Percentiles rank a stretch among this genome's conserved stretches.
Evolutionary conservation across 495 filamentous ascomycete species (phyloP).

Genomic region (Apiosordaria backusii): DNA sequence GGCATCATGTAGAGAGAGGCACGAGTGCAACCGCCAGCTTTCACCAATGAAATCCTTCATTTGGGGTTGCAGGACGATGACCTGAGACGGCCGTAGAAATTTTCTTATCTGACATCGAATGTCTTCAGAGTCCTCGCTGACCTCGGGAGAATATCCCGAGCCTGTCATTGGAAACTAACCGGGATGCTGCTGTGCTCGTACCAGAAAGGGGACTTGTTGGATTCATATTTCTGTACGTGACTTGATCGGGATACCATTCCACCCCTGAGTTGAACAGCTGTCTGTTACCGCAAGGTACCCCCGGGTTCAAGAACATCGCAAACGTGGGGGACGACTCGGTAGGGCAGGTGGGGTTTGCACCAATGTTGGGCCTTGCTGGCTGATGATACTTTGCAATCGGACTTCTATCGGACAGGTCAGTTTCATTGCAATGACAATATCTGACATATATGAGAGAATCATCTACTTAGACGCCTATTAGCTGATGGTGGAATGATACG

Average conservation of each 20-base stretch:
- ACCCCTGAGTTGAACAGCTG: neutral
- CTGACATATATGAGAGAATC: neutral
- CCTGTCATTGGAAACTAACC: neutral
- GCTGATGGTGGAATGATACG: neutral
- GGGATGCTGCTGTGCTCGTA: neutral
- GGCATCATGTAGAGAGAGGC: neutral
- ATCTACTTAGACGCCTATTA: neutral
- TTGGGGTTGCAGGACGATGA: neutral
- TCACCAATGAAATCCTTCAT: neutral
- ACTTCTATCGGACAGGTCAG: neutral
- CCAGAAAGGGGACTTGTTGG: slow-evolving; percentile 1
- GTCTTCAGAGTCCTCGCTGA: neutral
- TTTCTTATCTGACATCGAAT: neutral
- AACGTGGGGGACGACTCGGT: slow-evolving; percentile 4
- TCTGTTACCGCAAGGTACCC: slow-evolving; percentile 1
- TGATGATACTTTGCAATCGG: neutral
- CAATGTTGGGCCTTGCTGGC: neutral
- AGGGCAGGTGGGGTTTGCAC: slow-evolving; percentile 1
- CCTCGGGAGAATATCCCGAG: neutral
- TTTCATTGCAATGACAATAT: neutral
- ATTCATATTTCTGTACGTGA: slow-evolving; percentile 3
- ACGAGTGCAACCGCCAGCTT: neutral
- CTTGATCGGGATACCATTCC: slow-evolving; percentile 5
- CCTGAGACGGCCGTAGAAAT: neutral
- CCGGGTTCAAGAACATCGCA: neutral